These are phyloP conservation scores for Albugo candida DNA, from an alignment of 352 stramenopile species.

Conservation along the genomic window DNA sequence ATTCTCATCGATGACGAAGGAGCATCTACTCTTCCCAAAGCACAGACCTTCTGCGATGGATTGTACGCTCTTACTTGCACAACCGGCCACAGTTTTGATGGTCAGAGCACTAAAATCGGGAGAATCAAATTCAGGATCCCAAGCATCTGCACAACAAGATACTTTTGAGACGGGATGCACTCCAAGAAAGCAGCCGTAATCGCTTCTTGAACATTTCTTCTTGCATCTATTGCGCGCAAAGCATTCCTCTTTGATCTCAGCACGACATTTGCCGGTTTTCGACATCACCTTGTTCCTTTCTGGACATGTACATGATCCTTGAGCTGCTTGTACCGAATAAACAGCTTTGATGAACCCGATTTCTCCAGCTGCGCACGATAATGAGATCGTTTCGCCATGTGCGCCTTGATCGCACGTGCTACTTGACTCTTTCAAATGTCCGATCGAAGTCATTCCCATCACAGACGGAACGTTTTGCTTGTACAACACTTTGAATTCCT, in stretches of 20 bases:
- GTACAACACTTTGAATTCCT: constrained; percentile 35
- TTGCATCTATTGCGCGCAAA: constrained; percentile 7
- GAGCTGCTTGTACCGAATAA: constrained; percentile 37
- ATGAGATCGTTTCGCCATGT: constrained; percentile 21
- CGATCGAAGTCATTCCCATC: constrained; percentile 63
- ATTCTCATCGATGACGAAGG: constrained; percentile 37
- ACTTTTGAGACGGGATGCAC: constrained; percentile 36
- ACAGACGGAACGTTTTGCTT: constrained; percentile 46
- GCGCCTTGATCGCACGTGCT: constrained; percentile 48
- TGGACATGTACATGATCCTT: constrained; percentile 45
- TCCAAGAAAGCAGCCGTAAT: constrained; percentile 42
- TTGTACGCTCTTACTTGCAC: constrained; percentile 22
- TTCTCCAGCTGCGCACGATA: constrained; percentile 43
- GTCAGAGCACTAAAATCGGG: constrained; percentile 34
- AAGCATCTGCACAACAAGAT: constrained; percentile 26
- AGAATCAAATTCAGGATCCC: constrained; percentile 10
- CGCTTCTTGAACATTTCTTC: constrained; percentile 20
- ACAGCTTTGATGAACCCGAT: constrained; percentile 62
- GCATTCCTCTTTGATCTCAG: constrained; percentile 2
- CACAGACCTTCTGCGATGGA: constrained; percentile 55
- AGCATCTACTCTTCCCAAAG: constrained; percentile 41
- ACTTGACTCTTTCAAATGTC: constrained; percentile 43
- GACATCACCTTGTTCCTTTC: constrained; percentile 34
- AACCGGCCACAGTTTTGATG: constrained; percentile 21
- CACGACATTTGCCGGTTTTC: constrained; percentile 5